Evolutionary conservation across 768 basidiomycete species (phyloP).

Genomic region (Suillus hirtellus): DNA sequence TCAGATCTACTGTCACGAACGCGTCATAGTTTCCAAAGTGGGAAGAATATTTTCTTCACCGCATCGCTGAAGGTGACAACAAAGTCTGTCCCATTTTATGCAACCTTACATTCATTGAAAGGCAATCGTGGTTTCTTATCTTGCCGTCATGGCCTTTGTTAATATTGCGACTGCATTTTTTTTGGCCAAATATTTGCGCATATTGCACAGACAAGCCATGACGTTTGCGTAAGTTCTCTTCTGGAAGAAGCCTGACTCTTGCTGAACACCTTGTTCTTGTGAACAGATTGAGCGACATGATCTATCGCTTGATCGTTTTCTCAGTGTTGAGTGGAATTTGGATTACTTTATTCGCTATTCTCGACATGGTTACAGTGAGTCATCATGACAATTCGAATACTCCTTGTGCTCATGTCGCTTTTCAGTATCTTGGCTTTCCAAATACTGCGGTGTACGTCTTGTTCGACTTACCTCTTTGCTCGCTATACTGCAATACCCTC

Average conservation of each 20-base stretch:
- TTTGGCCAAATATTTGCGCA: neutral
- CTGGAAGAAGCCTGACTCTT: neutral
- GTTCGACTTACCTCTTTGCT: slow-evolving; percentile 33
- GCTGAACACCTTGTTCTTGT: neutral
- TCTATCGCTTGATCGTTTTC: neutral
- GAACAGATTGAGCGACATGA: neutral
- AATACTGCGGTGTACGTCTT: slow-evolving; percentile 24
- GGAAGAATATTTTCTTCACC: neutral
- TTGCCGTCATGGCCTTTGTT: neutral
- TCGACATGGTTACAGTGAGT: slow-evolving; percentile 1
- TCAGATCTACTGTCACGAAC: neutral
- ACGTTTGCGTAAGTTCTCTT: slow-evolving; percentile 2
- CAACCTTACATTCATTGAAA: neutral
- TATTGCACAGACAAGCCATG: neutral
- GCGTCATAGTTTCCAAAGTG: neutral
- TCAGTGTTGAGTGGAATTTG: neutral
- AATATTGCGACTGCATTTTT: neutral
- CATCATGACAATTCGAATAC: neutral
- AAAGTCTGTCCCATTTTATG: neutral
- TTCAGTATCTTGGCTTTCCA: slow-evolving; percentile 16
- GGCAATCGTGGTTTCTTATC: slow-evolving; percentile 1
- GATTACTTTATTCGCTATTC: slow-evolving; percentile 2
- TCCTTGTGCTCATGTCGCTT: slow-evolving; percentile 1
- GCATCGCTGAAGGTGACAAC: slow-evolving; percentile 1
- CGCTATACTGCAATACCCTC: slow-evolving; percentile 35